A percentile compares a stretch with the other conserved stretches of the same genome.
These are phyloP conservation scores for Kewa caespitosa DNA, from an alignment of 179 eudicot genomes.

Conservation along the genomic window DNA sequence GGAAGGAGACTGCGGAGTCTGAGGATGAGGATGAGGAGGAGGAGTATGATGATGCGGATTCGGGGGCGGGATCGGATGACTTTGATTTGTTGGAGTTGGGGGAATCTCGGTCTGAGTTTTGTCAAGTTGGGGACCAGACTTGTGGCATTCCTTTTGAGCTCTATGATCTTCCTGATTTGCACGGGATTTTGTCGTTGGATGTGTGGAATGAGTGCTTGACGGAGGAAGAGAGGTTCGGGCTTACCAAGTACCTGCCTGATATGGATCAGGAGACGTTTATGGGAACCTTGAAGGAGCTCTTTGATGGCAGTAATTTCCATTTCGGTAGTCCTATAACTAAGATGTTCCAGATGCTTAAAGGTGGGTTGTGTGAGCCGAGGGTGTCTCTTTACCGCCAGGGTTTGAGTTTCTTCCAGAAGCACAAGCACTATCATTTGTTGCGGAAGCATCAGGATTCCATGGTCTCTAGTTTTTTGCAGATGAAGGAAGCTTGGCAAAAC, in stretches of 20 bases:
- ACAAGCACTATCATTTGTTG: slow-evolving; percentile 68
- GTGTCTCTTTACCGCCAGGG: slow-evolving; percentile 90
- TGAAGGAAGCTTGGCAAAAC: slow-evolving; percentile 76
- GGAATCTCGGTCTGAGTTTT: slow-evolving; percentile 82
- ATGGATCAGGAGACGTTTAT: slow-evolving; percentile 82
- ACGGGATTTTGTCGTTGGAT: slow-evolving; percentile 70
- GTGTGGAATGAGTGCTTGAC: slow-evolving; percentile 89
- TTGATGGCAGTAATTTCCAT: slow-evolving; percentile 73
- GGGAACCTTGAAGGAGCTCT: slow-evolving; percentile 86
- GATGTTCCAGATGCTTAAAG: slow-evolving; percentile 81
- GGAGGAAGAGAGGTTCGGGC: slow-evolving; percentile 78
- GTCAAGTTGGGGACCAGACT: slow-evolving; percentile 86
- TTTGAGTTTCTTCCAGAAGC: slow-evolving; percentile 61
- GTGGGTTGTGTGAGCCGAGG: slow-evolving; percentile 92
- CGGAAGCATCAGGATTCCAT: slow-evolving; percentile 73
- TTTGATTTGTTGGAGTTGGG: slow-evolving; percentile 90
- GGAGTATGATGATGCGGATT: slow-evolving; percentile 86
- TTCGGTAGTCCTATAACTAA: slow-evolving; percentile 73
- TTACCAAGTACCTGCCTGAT: slow-evolving; percentile 83
- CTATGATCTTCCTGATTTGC: slow-evolving; percentile 75
- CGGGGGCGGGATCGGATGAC: slow-evolving; percentile 97
- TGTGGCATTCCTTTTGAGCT: slow-evolving; percentile 81
- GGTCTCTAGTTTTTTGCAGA: slow-evolving; percentile 67
- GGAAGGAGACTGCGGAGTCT: slow-evolving; percentile 44
- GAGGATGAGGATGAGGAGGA: slow-evolving; percentile 80